Conservation (phyloP, 2,329 filamentous ascomycete genomes). For the Chrysoporthe puriensis region DNA sequence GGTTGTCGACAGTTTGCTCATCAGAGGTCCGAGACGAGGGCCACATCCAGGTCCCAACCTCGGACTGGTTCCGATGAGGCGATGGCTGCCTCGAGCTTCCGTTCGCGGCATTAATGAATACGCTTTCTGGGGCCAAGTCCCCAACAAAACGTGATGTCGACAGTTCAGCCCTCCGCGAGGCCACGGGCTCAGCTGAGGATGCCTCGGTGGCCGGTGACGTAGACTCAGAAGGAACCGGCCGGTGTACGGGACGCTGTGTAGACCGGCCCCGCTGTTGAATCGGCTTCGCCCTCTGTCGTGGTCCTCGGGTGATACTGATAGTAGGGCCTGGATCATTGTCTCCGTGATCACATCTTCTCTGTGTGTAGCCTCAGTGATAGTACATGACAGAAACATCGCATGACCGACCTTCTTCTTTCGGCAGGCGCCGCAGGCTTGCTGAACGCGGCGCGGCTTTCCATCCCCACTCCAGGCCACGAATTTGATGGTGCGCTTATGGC, state of each 20-base stretch:
- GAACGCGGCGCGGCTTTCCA: conserved; percentile 63
- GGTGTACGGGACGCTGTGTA: conserved; percentile 22
- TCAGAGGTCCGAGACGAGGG: conserved; percentile 37
- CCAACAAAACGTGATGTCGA: conserved; percentile 42
- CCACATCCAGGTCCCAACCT: conserved; percentile 28
- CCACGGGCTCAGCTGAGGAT: conserved; percentile 32
- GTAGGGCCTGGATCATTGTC: no score
- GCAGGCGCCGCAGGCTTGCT: conserved; percentile 60
- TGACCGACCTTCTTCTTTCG: conserved; percentile 56
- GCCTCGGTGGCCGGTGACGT: conserved; percentile 30
- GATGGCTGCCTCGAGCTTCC: conserved; percentile 3
- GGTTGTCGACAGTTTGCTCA: conserved; percentile 35
- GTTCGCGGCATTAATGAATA: conserved; percentile 36
- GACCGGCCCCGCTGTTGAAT: conserved; percentile 11
- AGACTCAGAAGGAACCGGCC: conserved; percentile 31
- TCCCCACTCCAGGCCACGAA: conserved; percentile 60
- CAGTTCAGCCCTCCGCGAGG: conserved; percentile 36
- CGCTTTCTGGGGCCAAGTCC: conserved; percentile 37
- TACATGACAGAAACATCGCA: background rate
- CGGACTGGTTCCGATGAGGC: conserved; percentile 19
- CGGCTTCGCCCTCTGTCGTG: conserved; percentile 1
- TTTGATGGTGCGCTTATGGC: conserved; percentile 45
- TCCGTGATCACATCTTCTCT: conserved; percentile 37
- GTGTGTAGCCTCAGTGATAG: background rate
- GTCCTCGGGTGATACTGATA: no score